These are phyloP conservation scores for Cyclotella choctawhatcheeana DNA, from an alignment of 108 stramenopile genomes.

Conservation along the genomic window DNA sequence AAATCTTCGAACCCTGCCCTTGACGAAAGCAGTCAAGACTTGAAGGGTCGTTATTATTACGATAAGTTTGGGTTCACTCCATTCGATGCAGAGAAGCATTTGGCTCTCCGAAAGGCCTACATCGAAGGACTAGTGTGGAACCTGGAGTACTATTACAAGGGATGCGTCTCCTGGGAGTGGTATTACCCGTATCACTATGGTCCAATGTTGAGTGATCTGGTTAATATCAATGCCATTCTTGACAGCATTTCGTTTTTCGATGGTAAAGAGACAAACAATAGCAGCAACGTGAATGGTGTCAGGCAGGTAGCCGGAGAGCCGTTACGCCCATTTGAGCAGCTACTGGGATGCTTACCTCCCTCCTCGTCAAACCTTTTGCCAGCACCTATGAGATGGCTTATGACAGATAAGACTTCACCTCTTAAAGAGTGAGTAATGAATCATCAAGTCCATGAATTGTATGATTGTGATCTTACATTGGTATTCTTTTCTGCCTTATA, in stretches of 20 bases:
- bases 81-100: constrained; percentile 84
- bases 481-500: background rate
- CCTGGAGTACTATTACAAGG: constrained; percentile 96
- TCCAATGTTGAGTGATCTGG: constrained; percentile 95
- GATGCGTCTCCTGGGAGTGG: constrained; percentile 97
- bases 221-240: constrained; percentile 67
- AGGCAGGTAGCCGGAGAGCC: constrained; percentile 74
- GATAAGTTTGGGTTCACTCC: constrained; percentile 93
- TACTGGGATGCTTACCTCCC: constrained; percentile 95
- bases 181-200: constrained; percentile 98
- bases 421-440: constrained; percentile 64
- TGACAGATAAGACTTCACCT: constrained; percentile 85
- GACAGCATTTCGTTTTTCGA: constrained; percentile 71
- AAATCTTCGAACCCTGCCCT: constrained; percentile 13
- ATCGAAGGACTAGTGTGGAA: constrained; percentile 96
- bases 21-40: constrained; percentile 54
- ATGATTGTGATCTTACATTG: no score
- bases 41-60: constrained; percentile 91
- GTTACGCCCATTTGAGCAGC: constrained; percentile 92
- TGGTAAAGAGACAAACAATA: constrained; percentile 36
- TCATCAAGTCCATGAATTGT: no score
- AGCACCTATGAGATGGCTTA: constrained; percentile 88
- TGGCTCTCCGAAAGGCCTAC: constrained; percentile 86
- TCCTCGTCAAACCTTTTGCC: constrained; percentile 94
- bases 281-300: background rate